Percentiles rank a stretch among this genome's conserved stretches.
Conservation (phyloP, 805 yeast genomes). For the Scheffersomyces amazonensis region DNA sequence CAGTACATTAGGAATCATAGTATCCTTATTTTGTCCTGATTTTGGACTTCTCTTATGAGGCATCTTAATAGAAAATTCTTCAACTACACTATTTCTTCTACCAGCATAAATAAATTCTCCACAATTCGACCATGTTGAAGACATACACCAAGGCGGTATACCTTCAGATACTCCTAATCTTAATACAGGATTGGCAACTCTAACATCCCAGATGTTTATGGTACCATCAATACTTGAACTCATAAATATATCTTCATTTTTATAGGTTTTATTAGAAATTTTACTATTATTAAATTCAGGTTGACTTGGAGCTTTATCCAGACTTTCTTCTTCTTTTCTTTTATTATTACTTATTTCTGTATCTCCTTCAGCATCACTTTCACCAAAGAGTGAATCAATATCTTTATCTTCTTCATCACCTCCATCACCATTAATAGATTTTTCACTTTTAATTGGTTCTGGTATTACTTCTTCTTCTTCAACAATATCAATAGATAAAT, state of each 20-base stretch:
- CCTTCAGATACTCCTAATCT: conserved; percentile 55
- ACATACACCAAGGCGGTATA: conserved; percentile 93
- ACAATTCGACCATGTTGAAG: conserved; percentile 81
- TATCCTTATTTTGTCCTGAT: conserved; percentile 18
- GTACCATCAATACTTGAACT: conserved; percentile 84
- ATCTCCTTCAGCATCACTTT: conserved; percentile 19
- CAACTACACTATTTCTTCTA: conserved; percentile 84
- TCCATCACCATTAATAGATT: conserved; percentile 1
- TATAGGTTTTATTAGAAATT: conserved; percentile 19
- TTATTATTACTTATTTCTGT: conserved; percentile 29
- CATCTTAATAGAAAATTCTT: conserved; percentile 65
- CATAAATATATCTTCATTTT: conserved; percentile 56
- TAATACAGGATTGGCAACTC: conserved; percentile 46
- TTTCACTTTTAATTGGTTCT: too few relatives aligned
- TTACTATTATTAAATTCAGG: conserved; percentile 11
- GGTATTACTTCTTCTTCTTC: conserved; percentile 8
- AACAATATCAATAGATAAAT: conserved; percentile 31
- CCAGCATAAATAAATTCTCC: conserved; percentile 84
- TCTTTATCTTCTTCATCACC: conserved; percentile 10
- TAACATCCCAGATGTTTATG: conserved; percentile 76
- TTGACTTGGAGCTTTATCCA: conserved; percentile 10
- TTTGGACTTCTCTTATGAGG: conserved; percentile 32
- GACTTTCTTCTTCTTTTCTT: conserved; percentile 12
- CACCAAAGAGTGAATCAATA: conserved; percentile 14
- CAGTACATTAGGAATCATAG: conserved; percentile 44